Evolutionary conservation across 306 rosid genomes (phyloP).

Genomic region (Cyamopsis tetragonoloba): DNA sequence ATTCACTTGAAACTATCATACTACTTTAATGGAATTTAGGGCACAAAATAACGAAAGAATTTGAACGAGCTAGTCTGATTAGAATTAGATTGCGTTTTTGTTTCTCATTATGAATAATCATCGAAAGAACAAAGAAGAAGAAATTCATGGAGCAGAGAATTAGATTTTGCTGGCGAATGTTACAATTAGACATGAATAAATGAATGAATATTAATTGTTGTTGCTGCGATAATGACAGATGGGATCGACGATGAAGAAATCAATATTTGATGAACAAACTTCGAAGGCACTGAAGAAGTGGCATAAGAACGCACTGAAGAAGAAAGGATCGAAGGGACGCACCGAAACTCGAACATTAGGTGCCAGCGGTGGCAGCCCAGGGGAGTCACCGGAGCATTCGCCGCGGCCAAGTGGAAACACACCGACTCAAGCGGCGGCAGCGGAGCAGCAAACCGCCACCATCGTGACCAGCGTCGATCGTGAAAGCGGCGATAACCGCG

Average conservation of each 20-base stretch:
- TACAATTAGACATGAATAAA: too few species aligned
- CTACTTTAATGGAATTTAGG: too few species aligned
- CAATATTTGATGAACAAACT: slow-evolving; percentile 91
- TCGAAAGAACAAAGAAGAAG: too few species aligned
- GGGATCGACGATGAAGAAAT: slow-evolving; percentile 96
- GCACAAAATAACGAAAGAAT: too few species aligned
- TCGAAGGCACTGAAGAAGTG: slow-evolving; percentile 72
- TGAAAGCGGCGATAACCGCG: not conserved
- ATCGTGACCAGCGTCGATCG: slow-evolving; percentile 28
- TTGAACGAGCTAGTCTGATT: too few species aligned
- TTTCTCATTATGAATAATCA: too few species aligned
- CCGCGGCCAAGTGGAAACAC: not conserved
- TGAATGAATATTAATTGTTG: too few species aligned
- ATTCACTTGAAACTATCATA: not conserved
- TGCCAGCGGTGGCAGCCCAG: slow-evolving; percentile 38
- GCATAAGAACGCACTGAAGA: slow-evolving; percentile 76
- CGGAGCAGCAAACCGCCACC: not conserved
- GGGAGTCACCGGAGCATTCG: slow-evolving; percentile 11
- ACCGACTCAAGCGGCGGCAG: not conserved
- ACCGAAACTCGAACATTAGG: slow-evolving; percentile 31
- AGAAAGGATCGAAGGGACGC: slow-evolving; percentile 32
- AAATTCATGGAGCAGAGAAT: too few species aligned
- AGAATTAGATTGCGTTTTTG: too few species aligned
- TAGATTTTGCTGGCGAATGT: too few species aligned
- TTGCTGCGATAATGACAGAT: slow-evolving; percentile 41